A percentile compares a stretch with the other conserved stretches of the same genome.
Evolutionary conservation across 345 rosid genomes (phyloP).

Genomic region (Reutealis trisperma): DNA sequence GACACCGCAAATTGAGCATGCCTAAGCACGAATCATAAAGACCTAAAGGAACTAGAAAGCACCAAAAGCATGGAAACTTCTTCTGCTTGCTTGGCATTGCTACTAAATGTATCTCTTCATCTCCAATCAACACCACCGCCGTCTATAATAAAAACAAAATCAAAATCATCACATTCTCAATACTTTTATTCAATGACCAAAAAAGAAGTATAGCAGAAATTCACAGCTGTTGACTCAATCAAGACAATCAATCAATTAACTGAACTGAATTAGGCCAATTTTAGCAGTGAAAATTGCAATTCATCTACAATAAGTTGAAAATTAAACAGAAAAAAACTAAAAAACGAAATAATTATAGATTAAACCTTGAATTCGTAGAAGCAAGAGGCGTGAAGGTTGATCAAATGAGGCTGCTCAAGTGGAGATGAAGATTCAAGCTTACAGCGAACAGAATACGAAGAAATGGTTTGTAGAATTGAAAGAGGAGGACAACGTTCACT

Average conservation of each 20-base stretch:
- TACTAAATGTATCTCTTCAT: conserved; percentile 90
- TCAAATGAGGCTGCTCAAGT: conserved; percentile 56
- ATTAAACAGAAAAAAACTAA: background rate
- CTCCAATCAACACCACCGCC: conserved; percentile 78
- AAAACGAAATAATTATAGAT: background rate
- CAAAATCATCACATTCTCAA: conserved; percentile 9
- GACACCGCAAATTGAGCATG: conserved; percentile 82
- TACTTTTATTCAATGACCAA: background rate
- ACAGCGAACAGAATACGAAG: conserved; percentile 80
- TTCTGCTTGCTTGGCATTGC: conserved; percentile 99
- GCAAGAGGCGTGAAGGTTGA: conserved; percentile 86
- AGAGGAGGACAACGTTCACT: conserved; percentile 96
- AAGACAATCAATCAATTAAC: background rate
- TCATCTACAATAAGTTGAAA: background rate
- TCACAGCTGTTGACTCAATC: background rate
- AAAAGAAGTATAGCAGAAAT: background rate
- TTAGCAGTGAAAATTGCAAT: background rate
- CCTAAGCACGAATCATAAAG: conserved; percentile 74
- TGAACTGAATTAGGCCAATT: background rate
- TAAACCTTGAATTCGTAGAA: conserved; percentile 82
- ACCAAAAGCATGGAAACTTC: conserved; percentile 98
- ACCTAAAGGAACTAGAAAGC: conserved; percentile 71
- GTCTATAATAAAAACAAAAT: conserved; percentile 45
- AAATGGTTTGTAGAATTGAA: conserved; percentile 79
- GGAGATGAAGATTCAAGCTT: conserved; percentile 83